These are phyloP conservation scores for Coemansia sp. DNA, from an alignment of 192 early-diverging fungal genomes.

Conservation along the genomic window DNA sequence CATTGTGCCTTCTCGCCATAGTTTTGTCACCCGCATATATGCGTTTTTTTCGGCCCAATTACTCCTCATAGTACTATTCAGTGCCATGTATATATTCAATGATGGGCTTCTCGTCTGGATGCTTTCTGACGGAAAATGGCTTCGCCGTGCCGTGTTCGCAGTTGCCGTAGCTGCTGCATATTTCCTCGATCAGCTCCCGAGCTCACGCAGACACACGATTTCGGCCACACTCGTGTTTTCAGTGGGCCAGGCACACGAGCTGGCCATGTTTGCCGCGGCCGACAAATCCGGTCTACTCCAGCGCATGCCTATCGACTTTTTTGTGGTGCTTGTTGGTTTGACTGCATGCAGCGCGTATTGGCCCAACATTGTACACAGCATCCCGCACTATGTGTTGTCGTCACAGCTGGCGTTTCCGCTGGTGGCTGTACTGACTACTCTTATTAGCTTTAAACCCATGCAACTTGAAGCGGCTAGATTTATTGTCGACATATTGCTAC, in stretches of 20 bases:
- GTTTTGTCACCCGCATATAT: conserved; percentile 1
- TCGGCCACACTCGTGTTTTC: background rate
- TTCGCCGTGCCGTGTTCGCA: background rate
- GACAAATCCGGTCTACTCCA: background rate
- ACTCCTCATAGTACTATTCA: background rate
- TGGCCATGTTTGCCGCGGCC: background rate
- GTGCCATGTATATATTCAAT: background rate
- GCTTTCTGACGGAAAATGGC: background rate
- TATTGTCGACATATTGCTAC: background rate
- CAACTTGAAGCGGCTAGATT: background rate
- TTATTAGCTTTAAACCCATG: background rate
- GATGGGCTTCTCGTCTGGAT: background rate
- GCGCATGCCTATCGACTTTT: background rate
- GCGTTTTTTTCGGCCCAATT: background rate
- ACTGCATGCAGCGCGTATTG: background rate
- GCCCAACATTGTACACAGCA: background rate
- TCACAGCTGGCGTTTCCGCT: background rate
- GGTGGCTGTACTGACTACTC: background rate
- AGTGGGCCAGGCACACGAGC: conserved; percentile 1
- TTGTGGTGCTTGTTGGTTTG: background rate
- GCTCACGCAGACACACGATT: background rate
- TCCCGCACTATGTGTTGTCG: background rate
- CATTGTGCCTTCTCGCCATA: background rate
- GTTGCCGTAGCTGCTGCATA: background rate
- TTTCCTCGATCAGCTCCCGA: background rate